These are phyloP conservation scores for Aspergillus awamori DNA, from an alignment of 2,329 filamentous ascomycete genomes.

Conservation along the genomic window DNA sequence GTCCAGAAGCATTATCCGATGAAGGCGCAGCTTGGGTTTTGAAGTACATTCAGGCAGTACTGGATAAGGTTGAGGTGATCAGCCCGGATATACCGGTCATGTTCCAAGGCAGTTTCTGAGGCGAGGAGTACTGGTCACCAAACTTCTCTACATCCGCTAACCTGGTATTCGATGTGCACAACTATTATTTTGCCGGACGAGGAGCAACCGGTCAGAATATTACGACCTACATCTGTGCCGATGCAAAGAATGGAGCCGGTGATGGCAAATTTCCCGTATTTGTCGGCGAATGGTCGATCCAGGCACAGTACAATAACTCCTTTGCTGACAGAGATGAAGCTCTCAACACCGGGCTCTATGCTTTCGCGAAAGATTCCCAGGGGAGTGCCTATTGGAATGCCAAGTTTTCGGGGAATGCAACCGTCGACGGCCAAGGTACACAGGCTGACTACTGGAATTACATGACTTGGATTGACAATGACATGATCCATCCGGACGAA, in stretches of 20 bases:
- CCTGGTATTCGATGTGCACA: slow-evolving; percentile 29
- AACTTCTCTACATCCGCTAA: slow-evolving; percentile 21
- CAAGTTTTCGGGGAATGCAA: slow-evolving; percentile 18
- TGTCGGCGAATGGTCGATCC: slow-evolving; percentile 28
- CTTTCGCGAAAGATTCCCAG: slow-evolving; percentile 18
- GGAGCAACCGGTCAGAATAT: slow-evolving; percentile 23
- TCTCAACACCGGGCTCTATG: slow-evolving; percentile 22
- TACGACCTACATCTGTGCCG: slow-evolving; percentile 18
- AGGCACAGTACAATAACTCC: slow-evolving; percentile 20
- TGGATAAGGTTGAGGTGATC: slow-evolving; percentile 20
- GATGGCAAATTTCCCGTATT: slow-evolving; percentile 28
- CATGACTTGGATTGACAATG: background rate
- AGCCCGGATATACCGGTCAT: slow-evolving; percentile 27
- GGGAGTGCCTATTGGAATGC: slow-evolving; percentile 20
- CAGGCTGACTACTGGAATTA: slow-evolving; percentile 22
- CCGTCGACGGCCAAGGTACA: slow-evolving; percentile 17
- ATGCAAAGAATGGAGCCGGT: slow-evolving; percentile 19
- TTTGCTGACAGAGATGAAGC: slow-evolving; percentile 17
- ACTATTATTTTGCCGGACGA: slow-evolving; percentile 27
- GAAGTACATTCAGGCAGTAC: slow-evolving; percentile 26
- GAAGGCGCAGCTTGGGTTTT: slow-evolving; percentile 26
- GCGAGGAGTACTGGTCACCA: slow-evolving; percentile 23
- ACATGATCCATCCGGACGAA: too few species aligned
- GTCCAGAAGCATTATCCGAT: slow-evolving; percentile 25
- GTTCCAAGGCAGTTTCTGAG: slow-evolving; percentile 31